Conservation (phyloP, 2,329 filamentous ascomycete genomes). For the Diaporthe sp. region DNA sequence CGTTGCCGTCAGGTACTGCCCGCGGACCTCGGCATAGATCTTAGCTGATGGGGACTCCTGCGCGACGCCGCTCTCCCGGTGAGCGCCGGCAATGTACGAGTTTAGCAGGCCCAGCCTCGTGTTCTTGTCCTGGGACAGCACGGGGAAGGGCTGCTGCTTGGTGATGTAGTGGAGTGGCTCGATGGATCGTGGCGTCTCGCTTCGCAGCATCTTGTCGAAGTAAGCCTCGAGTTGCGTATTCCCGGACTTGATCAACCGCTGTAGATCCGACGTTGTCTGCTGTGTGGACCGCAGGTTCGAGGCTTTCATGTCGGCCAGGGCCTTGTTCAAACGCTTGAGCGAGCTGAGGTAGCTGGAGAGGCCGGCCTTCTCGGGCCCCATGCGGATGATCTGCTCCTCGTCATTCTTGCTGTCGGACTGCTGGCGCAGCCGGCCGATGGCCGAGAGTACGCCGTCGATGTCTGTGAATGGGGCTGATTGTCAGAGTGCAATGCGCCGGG, state of each 20-base stretch:
- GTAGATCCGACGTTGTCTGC: slow-evolving; percentile 85
- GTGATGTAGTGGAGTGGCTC: slow-evolving; percentile 95
- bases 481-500: slow-evolving; percentile 14
- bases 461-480: slow-evolving; percentile 62
- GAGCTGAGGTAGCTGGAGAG: slow-evolving; percentile 89
- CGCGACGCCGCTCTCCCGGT: slow-evolving; percentile 61
- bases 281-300: slow-evolving; percentile 96
- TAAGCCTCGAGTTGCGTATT: slow-evolving; percentile 87
- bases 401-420: slow-evolving; percentile 93
- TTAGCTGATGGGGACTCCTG: slow-evolving; percentile 80
- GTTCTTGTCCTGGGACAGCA: slow-evolving; percentile 81
- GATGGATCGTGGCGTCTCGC: slow-evolving; percentile 82
- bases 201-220: slow-evolving; percentile 81
- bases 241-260: slow-evolving; percentile 81
- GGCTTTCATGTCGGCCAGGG: slow-evolving; percentile 85
- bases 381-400: slow-evolving; percentile 91
- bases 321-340: slow-evolving; percentile 88
- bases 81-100: slow-evolving; percentile 76
- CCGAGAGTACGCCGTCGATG: slow-evolving; percentile 86
- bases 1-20: slow-evolving; percentile 86
- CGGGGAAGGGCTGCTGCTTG: slow-evolving; percentile 88
- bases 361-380: slow-evolving; percentile 86
- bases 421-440: slow-evolving; percentile 89
- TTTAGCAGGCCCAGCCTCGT: slow-evolving; percentile 85
- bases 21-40: slow-evolving; percentile 88